phyloP scores from a whole-genome alignment of 1,284 basidiomycete genomes.

The Meripilus lineatus region DNA sequence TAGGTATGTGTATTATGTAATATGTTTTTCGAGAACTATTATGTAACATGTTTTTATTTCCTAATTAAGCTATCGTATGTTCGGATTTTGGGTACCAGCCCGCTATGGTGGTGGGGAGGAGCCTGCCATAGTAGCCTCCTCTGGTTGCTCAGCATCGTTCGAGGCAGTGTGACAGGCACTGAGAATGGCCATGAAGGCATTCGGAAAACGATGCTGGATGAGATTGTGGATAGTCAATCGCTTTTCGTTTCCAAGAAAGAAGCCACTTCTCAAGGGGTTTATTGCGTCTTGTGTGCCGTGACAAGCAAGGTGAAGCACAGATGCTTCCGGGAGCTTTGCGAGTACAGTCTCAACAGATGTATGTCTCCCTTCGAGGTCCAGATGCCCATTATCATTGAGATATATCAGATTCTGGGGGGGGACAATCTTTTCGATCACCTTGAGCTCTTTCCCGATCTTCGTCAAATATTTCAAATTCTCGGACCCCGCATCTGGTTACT shows the following conservation, averaged over 20 bases:
- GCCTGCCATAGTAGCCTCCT: constrained; percentile 21
- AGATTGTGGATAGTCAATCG: neutral
- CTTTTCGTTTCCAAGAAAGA: constrained; percentile 1
- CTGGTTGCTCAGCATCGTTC: constrained; percentile 19
- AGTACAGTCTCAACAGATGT: constrained; percentile 7
- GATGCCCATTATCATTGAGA: constrained; percentile 4
- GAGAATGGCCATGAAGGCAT: constrained; percentile 25
- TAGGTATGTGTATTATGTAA: too few relatives aligned
- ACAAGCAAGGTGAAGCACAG: constrained; percentile 27
- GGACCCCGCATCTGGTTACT: too few relatives aligned
- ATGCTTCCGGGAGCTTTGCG: constrained; percentile 11
- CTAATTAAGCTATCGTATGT: too few relatives aligned
- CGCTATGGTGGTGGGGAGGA: neutral
- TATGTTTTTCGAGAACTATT: too few relatives aligned
- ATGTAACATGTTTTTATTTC: too few relatives aligned
- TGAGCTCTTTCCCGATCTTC: neutral
- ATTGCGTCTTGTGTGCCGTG: constrained; percentile 21
- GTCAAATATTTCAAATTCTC: neutral
- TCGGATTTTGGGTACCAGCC: too few relatives aligned
- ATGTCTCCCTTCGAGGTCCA: constrained; percentile 14
- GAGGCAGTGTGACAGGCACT: too few relatives aligned
- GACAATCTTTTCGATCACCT: too few relatives aligned
- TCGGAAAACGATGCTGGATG: neutral
- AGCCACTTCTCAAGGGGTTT: constrained; percentile 2
- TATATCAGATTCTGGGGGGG: neutral